Evolutionary conservation across 192 early-diverging fungal species (phyloP).

Genomic region (Phlyctochytrium bullatum): DNA sequence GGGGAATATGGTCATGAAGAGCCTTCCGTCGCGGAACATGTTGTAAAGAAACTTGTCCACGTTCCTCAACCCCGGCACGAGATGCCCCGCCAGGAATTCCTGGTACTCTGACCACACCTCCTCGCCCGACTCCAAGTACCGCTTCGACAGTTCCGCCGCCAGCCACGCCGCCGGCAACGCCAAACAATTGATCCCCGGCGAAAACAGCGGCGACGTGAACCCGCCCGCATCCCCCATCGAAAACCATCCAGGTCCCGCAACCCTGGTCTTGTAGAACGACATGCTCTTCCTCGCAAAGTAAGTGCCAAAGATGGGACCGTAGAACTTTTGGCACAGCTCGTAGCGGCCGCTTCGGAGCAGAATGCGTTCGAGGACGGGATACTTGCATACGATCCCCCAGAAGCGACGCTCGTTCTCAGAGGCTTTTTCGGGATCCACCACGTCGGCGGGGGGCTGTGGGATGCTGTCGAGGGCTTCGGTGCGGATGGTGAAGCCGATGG

Average conservation of each 20-base stretch:
- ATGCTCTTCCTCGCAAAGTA: background rate
- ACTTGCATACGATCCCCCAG: conserved; percentile 1
- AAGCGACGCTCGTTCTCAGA: background rate
- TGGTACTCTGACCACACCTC: background rate
- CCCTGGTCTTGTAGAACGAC: background rate
- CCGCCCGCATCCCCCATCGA: conserved; percentile 5
- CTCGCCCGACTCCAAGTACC: background rate
- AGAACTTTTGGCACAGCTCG: background rate
- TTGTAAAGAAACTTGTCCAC: background rate
- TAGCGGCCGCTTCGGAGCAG: background rate
- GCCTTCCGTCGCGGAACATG: conserved; percentile 1
- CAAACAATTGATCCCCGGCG: conserved; percentile 6
- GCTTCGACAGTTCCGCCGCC: conserved; percentile 4
- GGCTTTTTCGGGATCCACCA: too few species aligned
- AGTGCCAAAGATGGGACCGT: background rate
- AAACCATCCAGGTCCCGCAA: conserved; percentile 3
- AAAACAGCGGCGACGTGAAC: conserved; percentile 6
- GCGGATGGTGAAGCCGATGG: conserved; percentile 16
- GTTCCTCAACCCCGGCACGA: background rate
- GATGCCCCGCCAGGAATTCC: background rate
- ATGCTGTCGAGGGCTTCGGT: background rate
- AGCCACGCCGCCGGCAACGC: background rate
- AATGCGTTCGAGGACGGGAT: background rate
- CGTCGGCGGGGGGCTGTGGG: background rate
- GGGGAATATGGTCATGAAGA: conserved; percentile 2